Conservation (phyloP, 1,139 yeast species). For the Kurtzmaniella natalensis region DNA sequence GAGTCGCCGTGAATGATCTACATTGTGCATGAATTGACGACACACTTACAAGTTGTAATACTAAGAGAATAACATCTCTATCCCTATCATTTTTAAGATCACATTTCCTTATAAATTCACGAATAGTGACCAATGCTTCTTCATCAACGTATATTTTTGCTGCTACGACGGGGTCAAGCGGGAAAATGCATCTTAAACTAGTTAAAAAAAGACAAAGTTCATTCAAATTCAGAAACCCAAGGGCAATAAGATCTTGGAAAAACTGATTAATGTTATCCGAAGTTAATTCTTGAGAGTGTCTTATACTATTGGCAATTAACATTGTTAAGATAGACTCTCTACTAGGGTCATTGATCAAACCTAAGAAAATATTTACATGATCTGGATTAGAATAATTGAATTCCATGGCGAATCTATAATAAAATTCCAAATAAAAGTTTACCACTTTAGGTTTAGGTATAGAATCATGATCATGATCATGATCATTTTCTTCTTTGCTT, state of each 20-base stretch:
- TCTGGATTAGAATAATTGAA: not conserved
- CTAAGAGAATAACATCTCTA: slow-evolving; percentile 4
- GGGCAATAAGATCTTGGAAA: slow-evolving; percentile 19
- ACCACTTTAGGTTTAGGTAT: not conserved
- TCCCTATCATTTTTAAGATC: not conserved
- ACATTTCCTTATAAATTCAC: slow-evolving; percentile 10
- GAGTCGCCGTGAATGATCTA: slow-evolving; percentile 27
- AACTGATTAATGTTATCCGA: slow-evolving; percentile 19
- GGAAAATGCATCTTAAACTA: slow-evolving; percentile 12
- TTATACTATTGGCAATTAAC: slow-evolving; percentile 22
- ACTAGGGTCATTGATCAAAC: not conserved
- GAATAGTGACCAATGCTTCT: slow-evolving; percentile 11
- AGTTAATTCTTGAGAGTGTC: slow-evolving; percentile 14
- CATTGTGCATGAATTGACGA: slow-evolving; percentile 37
- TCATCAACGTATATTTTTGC: slow-evolving; percentile 18
- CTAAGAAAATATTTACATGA: not conserved
- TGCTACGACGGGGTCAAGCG: slow-evolving; percentile 21
- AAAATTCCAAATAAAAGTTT: not conserved
- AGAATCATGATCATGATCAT: not conserved
- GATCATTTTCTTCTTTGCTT: too few relatives aligned
- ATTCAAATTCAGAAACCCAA: slow-evolving; percentile 13
- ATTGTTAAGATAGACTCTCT: not conserved
- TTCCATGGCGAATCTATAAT: not conserved
- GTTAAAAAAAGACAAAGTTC: slow-evolving; percentile 1
- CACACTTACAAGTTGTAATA: slow-evolving; percentile 24